Evolutionary conservation across 2,329 filamentous ascomycete genomes (phyloP).

Genomic region (Corinectria fuckeliana): DNA sequence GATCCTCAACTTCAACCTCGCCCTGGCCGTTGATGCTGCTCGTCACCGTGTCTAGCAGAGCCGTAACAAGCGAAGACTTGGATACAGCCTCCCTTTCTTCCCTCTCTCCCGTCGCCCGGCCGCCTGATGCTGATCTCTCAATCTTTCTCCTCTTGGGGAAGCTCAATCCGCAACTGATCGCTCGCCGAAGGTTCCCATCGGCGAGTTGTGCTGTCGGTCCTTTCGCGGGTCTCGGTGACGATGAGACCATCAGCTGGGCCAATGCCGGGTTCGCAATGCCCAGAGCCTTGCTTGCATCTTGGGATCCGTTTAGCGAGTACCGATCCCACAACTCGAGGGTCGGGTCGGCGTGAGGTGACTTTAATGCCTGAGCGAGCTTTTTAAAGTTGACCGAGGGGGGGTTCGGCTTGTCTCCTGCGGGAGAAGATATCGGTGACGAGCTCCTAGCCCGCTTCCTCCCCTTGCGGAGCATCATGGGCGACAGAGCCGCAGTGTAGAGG

Average conservation of each 20-base stretch:
- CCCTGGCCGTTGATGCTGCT: slow-evolving; percentile 56
- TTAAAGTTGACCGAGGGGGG: slow-evolving; percentile 63
- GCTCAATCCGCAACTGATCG: slow-evolving; percentile 72
- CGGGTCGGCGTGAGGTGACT: slow-evolving; percentile 73
- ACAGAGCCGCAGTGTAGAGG: slow-evolving; percentile 49
- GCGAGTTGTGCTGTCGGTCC: slow-evolving; percentile 49
- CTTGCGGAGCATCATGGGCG: slow-evolving; percentile 56
- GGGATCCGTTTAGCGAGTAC: slow-evolving; percentile 61
- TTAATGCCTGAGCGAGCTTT: slow-evolving; percentile 63
- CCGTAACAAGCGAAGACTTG: slow-evolving; percentile 64
- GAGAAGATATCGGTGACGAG: slow-evolving; percentile 76
- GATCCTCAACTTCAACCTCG: slow-evolving; percentile 40
- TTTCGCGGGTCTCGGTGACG: slow-evolving; percentile 68
- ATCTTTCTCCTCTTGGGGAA: slow-evolving; percentile 75
- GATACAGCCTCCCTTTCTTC: slow-evolving; percentile 56
- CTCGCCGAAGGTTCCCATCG: slow-evolving; percentile 60
- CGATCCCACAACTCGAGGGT: slow-evolving; percentile 80
- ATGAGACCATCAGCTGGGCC: slow-evolving; percentile 72
- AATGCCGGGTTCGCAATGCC: slow-evolving; percentile 63
- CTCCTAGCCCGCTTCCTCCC: slow-evolving; percentile 73
- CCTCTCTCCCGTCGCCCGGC: slow-evolving; percentile 41
- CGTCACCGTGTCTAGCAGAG: slow-evolving; percentile 70
- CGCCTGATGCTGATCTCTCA: slow-evolving; percentile 53
- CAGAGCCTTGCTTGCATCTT: slow-evolving; percentile 49
- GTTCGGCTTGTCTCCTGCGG: slow-evolving; percentile 55